Evolutionary conservation across 2,329 filamentous ascomycete genomes (phyloP).

Genomic region (Talaromyces sp.): DNA sequence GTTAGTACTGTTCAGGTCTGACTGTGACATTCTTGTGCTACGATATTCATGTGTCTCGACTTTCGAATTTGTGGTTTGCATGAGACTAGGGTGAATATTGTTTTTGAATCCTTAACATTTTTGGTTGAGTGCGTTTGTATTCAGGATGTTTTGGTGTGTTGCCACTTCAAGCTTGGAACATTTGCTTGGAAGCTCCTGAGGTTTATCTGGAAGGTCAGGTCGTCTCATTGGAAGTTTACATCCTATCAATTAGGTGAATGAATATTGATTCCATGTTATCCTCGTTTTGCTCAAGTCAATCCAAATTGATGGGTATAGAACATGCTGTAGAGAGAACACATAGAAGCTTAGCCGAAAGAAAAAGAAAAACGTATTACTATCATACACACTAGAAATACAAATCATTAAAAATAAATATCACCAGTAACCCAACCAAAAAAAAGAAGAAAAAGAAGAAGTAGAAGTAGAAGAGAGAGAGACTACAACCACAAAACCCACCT

Average conservation of each 20-base stretch:
- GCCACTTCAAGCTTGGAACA: neutral
- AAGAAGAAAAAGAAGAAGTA: neutral
- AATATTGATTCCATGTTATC: no score
- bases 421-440: neutral
- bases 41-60: no score
- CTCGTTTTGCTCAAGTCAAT: no score
- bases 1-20: neutral
- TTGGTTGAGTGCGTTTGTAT: neutral
- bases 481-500: constrained; percentile 81
- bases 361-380: neutral
- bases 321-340: no score
- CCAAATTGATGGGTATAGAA: no score
- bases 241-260: neutral
- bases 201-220: no score
- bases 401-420: neutral
- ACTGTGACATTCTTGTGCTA: neutral
- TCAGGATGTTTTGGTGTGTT: neutral
- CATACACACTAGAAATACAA: neutral
- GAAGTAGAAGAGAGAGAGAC: constrained; percentile 15
- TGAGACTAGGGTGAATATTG: neutral
- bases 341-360: neutral
- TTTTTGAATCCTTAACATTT: neutral
- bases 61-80: neutral
- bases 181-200: neutral
- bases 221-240: neutral